A percentile compares a stretch with the other conserved stretches of the same genome.
Conservation (phyloP, 768 basidiomycete genomes). For the Xanthoconium stramineum region DNA sequence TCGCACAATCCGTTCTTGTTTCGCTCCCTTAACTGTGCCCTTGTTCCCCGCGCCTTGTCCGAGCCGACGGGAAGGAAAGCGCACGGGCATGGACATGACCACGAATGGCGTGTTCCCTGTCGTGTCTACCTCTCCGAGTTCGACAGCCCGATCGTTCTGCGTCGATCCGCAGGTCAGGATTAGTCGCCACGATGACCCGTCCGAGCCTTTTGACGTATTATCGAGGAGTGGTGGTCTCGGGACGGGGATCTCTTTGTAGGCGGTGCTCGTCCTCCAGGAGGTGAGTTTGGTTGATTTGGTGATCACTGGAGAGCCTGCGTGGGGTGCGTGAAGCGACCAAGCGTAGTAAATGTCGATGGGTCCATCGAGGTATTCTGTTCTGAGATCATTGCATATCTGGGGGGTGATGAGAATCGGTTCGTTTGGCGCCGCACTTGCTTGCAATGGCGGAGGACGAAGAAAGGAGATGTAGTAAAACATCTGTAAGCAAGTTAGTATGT, state of each 20-base stretch:
- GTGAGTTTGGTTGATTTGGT: constrained; percentile 63
- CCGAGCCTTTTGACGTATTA: constrained; percentile 26
- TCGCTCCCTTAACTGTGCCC: constrained; percentile 29
- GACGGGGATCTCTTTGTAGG: constrained; percentile 74
- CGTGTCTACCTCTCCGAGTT: constrained; percentile 40
- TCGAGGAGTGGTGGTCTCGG: constrained; percentile 52
- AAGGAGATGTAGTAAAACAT: constrained; percentile 93
- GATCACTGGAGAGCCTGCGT: constrained; percentile 21
- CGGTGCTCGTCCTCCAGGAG: constrained; percentile 61
- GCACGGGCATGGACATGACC: constrained; percentile 68
- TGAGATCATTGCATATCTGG: constrained; percentile 86
- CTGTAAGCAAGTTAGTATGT: too few species aligned
- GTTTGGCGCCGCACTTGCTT: constrained; percentile 35
- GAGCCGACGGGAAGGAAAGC: constrained; percentile 32
- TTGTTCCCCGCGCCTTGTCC: neutral
- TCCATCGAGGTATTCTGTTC: constrained; percentile 65
- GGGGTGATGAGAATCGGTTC: constrained; percentile 61
- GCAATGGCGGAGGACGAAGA: constrained; percentile 76
- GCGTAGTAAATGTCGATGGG: constrained; percentile 66
- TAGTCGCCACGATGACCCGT: constrained; percentile 57
- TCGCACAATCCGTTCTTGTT: constrained; percentile 65
- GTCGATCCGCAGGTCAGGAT: constrained; percentile 45
- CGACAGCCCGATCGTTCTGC: constrained; percentile 32
- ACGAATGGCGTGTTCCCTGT: constrained; percentile 49
- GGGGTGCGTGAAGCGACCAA: constrained; percentile 44